phyloP scores from a whole-genome alignment of 2,329 filamentous ascomycete genomes.

The Nothophaeocryptopus gaeumannii region DNA sequence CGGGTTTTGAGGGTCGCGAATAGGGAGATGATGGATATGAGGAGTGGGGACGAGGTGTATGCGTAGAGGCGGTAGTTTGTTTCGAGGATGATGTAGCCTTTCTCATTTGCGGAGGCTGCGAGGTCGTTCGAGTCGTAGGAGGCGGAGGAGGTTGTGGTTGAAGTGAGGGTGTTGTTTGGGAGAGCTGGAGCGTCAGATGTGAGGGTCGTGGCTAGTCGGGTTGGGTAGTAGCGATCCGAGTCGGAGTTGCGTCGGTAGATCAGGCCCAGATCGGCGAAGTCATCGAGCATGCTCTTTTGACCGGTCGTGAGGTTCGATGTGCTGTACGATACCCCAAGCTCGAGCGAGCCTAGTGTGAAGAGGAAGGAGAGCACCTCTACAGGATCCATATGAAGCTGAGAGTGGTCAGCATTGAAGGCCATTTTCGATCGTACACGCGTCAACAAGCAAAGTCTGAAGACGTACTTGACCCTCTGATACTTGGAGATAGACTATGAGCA shows the following conservation, averaged over 20 bases:
- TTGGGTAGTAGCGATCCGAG: conserved; percentile 71
- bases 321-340: conserved; percentile 87
- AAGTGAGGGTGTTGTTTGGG: conserved; percentile 64
- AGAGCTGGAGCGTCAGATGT: conserved; percentile 73
- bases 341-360: conserved; percentile 89
- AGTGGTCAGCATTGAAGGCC: background rate
- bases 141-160: conserved; percentile 55
- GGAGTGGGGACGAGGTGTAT: conserved; percentile 88
- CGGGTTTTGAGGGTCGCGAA: conserved; percentile 86
- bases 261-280: conserved; percentile 87
- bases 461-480: conserved; percentile 54
- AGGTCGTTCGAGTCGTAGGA: conserved; percentile 22
- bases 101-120: conserved; percentile 44
- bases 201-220: conserved; percentile 87
- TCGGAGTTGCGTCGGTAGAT: conserved; percentile 61
- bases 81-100: conserved; percentile 91
- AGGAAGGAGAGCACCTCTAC: conserved; percentile 95
- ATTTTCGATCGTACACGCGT: background rate
- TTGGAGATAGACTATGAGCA: conserved; percentile 89
- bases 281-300: conserved; percentile 83
- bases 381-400: conserved; percentile 68
- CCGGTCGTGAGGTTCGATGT: conserved; percentile 77
- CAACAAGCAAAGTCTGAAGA: background rate
- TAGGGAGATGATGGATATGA: conserved; percentile 88
- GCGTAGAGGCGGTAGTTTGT: conserved; percentile 98